Percentiles rank a stretch among this genome's conserved stretches.
Conservation (phyloP, 495 filamentous ascomycete genomes). For the Patellaria atrata region DNA sequence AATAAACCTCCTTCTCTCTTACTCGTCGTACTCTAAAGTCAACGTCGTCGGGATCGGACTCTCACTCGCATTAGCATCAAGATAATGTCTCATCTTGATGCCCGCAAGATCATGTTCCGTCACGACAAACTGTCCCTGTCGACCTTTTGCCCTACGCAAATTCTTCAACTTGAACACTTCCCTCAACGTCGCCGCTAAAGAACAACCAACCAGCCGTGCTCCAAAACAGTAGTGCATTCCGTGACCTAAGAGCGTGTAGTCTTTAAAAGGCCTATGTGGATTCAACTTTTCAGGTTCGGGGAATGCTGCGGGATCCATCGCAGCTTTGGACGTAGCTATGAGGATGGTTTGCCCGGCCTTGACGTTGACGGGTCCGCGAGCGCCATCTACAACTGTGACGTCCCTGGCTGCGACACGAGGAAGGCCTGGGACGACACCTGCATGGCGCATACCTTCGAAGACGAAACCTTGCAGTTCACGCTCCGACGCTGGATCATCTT, state of each 20-base stretch:
- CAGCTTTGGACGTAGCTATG: slow-evolving; percentile 18
- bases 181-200: slow-evolving; percentile 20
- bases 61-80: slow-evolving; percentile 28
- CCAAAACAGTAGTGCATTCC: slow-evolving; percentile 19
- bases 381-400: slow-evolving; percentile 14
- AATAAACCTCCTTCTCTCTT: no score
- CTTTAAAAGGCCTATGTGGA: slow-evolving; percentile 12
- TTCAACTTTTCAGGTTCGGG: slow-evolving; percentile 20
- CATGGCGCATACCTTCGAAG: slow-evolving; percentile 29
- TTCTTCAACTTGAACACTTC: slow-evolving; percentile 25
- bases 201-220: slow-evolving; percentile 15
- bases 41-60: slow-evolving; percentile 28
- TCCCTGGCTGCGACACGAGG: slow-evolving; percentile 18
- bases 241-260: slow-evolving; percentile 17
- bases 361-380: slow-evolving; percentile 13
- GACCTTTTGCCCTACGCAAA: slow-evolving; percentile 17
- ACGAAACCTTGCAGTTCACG: slow-evolving; percentile 22
- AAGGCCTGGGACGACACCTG: slow-evolving; percentile 24
- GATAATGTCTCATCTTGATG: slow-evolving; percentile 27
- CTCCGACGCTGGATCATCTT: slow-evolving; percentile 9
- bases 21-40: slow-evolving; percentile 28
- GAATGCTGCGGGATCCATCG: slow-evolving; percentile 22
- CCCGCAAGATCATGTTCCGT: slow-evolving; percentile 26
- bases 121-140: slow-evolving; percentile 21
- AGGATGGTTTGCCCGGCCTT: slow-evolving; percentile 13